These are phyloP conservation scores for Euphorbia pulcherrima DNA, from an alignment of 345 rosid genomes.

Conservation along the genomic window DNA sequence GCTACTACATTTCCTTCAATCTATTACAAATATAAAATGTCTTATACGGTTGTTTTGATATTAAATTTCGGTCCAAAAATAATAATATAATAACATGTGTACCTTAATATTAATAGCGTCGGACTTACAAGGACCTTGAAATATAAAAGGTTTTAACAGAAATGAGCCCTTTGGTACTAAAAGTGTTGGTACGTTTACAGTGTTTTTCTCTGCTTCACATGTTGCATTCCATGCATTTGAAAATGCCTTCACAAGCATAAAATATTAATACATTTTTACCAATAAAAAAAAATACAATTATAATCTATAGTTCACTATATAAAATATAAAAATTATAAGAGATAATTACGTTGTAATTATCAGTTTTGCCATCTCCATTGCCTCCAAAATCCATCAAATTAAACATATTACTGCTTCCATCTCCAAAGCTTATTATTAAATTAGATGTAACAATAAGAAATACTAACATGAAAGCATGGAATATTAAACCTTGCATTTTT, in stretches of 20 bases:
- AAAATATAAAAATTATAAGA: neutral
- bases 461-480: neutral
- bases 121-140: conserved; percentile 42
- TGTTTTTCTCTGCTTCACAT: conserved; percentile 16
- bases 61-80: no score
- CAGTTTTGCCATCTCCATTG: conserved; percentile 24
- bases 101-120: conserved; percentile 29
- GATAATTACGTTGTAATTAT: conserved; percentile 23
- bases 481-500: neutral
- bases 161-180: conserved; percentile 32
- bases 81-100: no score
- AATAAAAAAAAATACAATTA: neutral
- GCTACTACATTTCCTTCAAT: conserved; percentile 25
- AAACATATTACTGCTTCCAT: neutral
- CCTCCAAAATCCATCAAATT: conserved; percentile 25
- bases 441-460: neutral
- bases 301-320: neutral
- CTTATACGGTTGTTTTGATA: no score
- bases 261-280: neutral
- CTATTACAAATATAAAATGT: no score
- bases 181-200: conserved; percentile 18
- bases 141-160: conserved; percentile 34
- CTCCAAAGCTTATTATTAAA: neutral
- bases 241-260: conserved; percentile 35
- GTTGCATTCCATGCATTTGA: conserved; percentile 32